A percentile compares a stretch with the other conserved stretches of the same genome.
Conservation (phyloP, 78 protist genomes). For the Protostelium mycophagum region DNA sequence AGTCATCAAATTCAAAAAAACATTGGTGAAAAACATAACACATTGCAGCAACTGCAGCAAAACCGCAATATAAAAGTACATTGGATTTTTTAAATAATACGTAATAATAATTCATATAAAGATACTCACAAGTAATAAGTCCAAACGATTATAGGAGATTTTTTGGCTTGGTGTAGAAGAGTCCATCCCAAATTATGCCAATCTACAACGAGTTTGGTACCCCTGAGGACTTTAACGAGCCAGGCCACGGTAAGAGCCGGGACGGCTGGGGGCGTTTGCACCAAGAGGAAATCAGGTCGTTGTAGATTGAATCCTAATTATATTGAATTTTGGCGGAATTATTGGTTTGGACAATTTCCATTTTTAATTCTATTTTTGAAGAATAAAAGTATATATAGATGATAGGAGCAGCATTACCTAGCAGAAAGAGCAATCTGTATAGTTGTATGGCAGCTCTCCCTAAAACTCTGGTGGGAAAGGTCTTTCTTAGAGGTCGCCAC, state of each 20-base stretch:
- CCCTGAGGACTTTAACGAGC: constrained; percentile 38
- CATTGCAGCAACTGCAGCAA: too few species aligned
- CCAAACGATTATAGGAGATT: neutral
- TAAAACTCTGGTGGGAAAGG: neutral
- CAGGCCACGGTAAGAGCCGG: constrained; percentile 76
- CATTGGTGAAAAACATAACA: too few species aligned
- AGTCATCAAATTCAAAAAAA: too few species aligned
- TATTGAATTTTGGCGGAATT: constrained; percentile 6
- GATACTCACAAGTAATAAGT: neutral
- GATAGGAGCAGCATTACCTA: neutral
- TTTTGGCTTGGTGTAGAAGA: constrained; percentile 51
- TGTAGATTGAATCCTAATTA: neutral
- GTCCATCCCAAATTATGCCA: constrained; percentile 97
- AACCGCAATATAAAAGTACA: too few species aligned
- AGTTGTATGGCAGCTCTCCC: constrained; percentile 17
- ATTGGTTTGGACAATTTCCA: constrained; percentile 1
- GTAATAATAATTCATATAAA: too few species aligned
- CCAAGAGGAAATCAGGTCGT: constrained; percentile 11
- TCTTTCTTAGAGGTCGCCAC: constrained; percentile 8
- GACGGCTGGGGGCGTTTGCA: constrained; percentile 93
- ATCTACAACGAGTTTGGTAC: constrained; percentile 74
- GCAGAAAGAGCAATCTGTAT: constrained; percentile 13
- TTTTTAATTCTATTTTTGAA: too few species aligned
- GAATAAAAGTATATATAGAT: neutral
- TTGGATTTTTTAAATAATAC: too few species aligned